Evolutionary conservation across 495 filamentous ascomycete genomes (phyloP).

Genomic region (Tricharina praecox): DNA sequence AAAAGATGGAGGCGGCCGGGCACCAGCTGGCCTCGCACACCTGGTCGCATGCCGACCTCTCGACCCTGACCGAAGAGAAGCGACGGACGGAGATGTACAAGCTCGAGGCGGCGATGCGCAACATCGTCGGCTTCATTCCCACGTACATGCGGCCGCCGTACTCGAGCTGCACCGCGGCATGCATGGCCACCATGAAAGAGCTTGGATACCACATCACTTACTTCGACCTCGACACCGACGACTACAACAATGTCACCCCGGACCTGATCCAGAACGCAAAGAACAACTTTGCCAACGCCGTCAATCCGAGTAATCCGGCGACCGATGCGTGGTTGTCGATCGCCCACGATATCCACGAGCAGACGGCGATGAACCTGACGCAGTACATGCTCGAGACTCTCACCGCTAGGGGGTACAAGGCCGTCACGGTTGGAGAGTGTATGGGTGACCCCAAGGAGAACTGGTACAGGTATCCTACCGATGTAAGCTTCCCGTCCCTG

Average conservation of each 20-base stretch:
- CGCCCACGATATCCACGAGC: slow-evolving; percentile 62
- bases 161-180: slow-evolving; percentile 44
- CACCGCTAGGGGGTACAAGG: slow-evolving; percentile 39
- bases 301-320: slow-evolving; percentile 33
- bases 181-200: slow-evolving; percentile 40
- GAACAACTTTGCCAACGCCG: slow-evolving; percentile 47
- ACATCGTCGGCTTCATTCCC: slow-evolving; percentile 50
- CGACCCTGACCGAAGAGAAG: slow-evolving; percentile 32
- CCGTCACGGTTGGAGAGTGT: slow-evolving; percentile 60
- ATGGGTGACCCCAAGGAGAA: slow-evolving; percentile 49
- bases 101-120: slow-evolving; percentile 52
- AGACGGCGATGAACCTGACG: slow-evolving; percentile 61
- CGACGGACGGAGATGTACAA: slow-evolving; percentile 43
- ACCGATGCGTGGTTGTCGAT: slow-evolving; percentile 46
- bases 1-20: slow-evolving; percentile 43
- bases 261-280: slow-evolving; percentile 50
- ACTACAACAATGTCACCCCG: slow-evolving; percentile 49
- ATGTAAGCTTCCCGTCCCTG: neutral
- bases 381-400: slow-evolving; percentile 45
- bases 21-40: slow-evolving; percentile 63
- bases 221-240: slow-evolving; percentile 68
- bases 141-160: slow-evolving; percentile 49
- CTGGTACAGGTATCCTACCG: slow-evolving; percentile 39
- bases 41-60: slow-evolving; percentile 53
- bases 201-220: slow-evolving; percentile 62